A percentile compares a stretch with the other conserved stretches of the same genome.
Conservation (phyloP, 805 yeast genomes). For the Candida insectorum region DNA sequence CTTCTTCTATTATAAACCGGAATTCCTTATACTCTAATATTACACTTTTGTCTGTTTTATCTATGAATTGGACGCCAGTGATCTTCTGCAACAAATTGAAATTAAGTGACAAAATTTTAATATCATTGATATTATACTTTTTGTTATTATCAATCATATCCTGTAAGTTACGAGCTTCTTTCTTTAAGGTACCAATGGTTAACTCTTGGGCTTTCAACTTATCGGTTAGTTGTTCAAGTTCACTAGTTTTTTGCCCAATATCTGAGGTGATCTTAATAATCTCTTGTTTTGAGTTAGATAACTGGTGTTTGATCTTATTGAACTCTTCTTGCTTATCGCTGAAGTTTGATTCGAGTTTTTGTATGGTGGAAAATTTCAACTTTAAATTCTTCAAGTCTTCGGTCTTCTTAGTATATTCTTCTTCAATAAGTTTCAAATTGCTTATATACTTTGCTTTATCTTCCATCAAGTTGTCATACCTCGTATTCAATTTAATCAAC, state of each 20-base stretch:
- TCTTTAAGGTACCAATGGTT: conserved; percentile 5
- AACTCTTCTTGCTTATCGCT: conserved; percentile 10
- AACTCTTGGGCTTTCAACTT: neutral
- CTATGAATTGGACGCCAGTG: conserved; percentile 18
- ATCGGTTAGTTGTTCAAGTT: conserved; percentile 1
- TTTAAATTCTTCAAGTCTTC: conserved; percentile 12
- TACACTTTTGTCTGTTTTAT: conserved; percentile 1
- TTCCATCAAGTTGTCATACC: conserved; percentile 4
- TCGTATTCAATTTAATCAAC: conserved; percentile 24
- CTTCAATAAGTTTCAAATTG: conserved; percentile 8
- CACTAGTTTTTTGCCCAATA: conserved; percentile 2
- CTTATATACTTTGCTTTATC: conserved; percentile 9
- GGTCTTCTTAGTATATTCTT: conserved; percentile 1
- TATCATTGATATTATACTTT: conserved; percentile 19
- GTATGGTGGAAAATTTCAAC: conserved; percentile 11
- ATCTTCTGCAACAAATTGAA: conserved; percentile 24
- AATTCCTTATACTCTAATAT: conserved; percentile 10
- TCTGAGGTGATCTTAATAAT: conserved; percentile 11
- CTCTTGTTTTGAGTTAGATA: conserved; percentile 7
- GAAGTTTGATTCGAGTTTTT: conserved; percentile 7
- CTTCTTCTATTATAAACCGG: conserved; percentile 4
- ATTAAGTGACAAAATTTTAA: conserved; percentile 16
- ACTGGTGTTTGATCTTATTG: conserved; percentile 6
- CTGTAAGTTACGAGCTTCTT: conserved; percentile 8
- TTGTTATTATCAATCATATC: conserved; percentile 10